A percentile compares a stretch with the other conserved stretches of the same genome.
Evolutionary conservation across 352 stramenopile species (phyloP).

Genomic region (Blastocystis sp.): DNA sequence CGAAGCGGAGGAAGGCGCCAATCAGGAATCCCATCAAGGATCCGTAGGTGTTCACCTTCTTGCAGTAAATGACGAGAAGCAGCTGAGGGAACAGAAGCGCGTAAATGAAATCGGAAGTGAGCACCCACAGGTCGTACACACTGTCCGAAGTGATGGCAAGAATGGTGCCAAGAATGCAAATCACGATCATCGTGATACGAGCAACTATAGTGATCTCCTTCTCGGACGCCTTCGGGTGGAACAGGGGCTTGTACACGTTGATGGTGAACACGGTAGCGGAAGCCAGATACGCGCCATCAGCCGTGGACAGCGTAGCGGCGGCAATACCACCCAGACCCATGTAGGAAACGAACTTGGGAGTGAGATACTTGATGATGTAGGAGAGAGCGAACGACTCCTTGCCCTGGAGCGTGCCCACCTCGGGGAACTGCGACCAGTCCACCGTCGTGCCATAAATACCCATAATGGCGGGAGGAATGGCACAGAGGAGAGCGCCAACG

Average conservation of each 20-base stretch:
- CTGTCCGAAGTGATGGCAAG: conserved; percentile 38
- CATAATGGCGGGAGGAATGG: conserved; percentile 68
- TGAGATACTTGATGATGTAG: conserved; percentile 72
- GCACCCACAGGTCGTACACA: conserved; percentile 67
- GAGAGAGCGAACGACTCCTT: conserved; percentile 71
- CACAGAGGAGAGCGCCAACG: conserved; percentile 57
- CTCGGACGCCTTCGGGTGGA: conserved; percentile 34
- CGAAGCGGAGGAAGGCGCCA: conserved; percentile 62
- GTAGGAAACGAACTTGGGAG: conserved; percentile 50
- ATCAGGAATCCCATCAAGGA: conserved; percentile 56
- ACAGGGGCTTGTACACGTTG: conserved; percentile 74
- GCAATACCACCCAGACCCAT: conserved; percentile 69
- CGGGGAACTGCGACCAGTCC: conserved; percentile 68
- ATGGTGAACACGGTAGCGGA: conserved; percentile 73
- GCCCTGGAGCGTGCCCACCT: conserved; percentile 55
- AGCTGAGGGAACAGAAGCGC: conserved; percentile 73
- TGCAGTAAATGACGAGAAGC: conserved; percentile 49
- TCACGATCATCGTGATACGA: conserved; percentile 68
- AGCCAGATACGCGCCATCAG: conserved; percentile 60
- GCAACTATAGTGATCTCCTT: conserved; percentile 64
- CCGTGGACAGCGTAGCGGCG: conserved; percentile 69
- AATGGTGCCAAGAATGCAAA: conserved; percentile 44
- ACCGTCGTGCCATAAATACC: conserved; percentile 71
- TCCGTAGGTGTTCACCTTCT: conserved; percentile 65
- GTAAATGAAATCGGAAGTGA: conserved; percentile 72